Percentiles rank a stretch among this genome's conserved stretches.
phyloP scores from a whole-genome alignment of 805 yeast species.

The Wickerhamiella occidentalis region DNA sequence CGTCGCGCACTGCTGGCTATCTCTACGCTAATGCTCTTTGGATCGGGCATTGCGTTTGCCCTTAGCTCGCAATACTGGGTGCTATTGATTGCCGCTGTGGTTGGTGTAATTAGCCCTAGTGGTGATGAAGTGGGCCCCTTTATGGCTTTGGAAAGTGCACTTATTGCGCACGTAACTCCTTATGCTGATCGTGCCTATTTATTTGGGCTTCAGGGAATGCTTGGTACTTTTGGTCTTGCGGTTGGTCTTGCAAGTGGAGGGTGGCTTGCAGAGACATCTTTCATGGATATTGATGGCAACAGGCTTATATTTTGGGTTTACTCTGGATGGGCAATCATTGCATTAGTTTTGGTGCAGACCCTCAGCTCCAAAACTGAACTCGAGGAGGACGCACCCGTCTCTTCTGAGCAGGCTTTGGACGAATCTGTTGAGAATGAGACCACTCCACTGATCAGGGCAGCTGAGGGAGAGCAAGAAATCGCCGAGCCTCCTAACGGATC shows the following conservation, averaged over 20 bases:
- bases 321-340: constrained; percentile 39
- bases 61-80: constrained; percentile 39
- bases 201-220: constrained; percentile 60
- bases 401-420: background rate
- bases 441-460: background rate
- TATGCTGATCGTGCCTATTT: constrained; percentile 44
- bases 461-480: background rate
- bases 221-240: constrained; percentile 63
- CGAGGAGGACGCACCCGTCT: constrained; percentile 1
- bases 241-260: constrained; percentile 61
- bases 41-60: constrained; percentile 57
- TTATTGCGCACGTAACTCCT: constrained; percentile 61
- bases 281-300: constrained; percentile 31
- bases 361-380: background rate
- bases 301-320: constrained; percentile 46
- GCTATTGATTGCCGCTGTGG: constrained; percentile 55
- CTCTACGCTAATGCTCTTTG: constrained; percentile 57
- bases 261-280: constrained; percentile 34
- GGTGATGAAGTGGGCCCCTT: constrained; percentile 91
- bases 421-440: constrained; percentile 1
- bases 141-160: constrained; percentile 72
- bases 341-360: constrained; percentile 34
- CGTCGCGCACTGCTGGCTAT: constrained; percentile 48
- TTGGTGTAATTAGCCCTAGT: constrained; percentile 80
- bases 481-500: background rate